phyloP scores from a whole-genome alignment of 225 moss, liverwort and hornwort genomes.

The Sphagnum tenellum region DNA sequence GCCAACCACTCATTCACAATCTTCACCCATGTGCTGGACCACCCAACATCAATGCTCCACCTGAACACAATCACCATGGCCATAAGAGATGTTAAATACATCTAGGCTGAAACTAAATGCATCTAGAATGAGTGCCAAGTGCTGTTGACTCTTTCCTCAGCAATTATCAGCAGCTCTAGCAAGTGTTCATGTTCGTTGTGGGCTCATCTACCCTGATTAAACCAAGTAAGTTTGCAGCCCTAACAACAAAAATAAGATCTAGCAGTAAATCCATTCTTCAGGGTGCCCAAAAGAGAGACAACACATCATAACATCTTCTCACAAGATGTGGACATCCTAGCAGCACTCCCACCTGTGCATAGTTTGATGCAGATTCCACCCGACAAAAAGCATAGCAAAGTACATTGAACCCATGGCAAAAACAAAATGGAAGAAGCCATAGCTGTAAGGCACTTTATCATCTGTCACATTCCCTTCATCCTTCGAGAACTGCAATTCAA shows the following conservation, averaged over 20 bases:
- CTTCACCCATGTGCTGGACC: conserved; percentile 78
- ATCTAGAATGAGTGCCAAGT: too few relatives aligned
- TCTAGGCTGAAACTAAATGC: too few relatives aligned
- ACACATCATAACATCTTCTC: too few relatives aligned
- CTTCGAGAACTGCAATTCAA: conserved; percentile 42
- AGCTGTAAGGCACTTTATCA: conserved; percentile 65
- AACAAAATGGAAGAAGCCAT: conserved; percentile 95
- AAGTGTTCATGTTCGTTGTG: too few relatives aligned
- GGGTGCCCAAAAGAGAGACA: too few relatives aligned
- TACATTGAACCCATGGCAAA: conserved; percentile 98
- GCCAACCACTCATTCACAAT: conserved; percentile 70
- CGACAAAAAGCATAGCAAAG: conserved; percentile 94
- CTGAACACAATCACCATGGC: conserved; percentile 10
- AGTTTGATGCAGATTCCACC: conserved; percentile 95
- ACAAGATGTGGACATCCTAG: too few relatives aligned
- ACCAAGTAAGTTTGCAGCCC: background rate
- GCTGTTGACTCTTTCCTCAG: too few relatives aligned
- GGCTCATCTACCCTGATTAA: too few relatives aligned
- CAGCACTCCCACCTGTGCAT: conserved; percentile 53
- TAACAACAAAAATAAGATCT: background rate
- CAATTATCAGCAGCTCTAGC: too few relatives aligned
- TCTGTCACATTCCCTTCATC: conserved; percentile 24
- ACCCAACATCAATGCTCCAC: conserved; percentile 74
- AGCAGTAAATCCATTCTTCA: too few relatives aligned
- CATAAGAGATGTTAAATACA: too few relatives aligned